Percentiles rank a stretch among this genome's conserved stretches.
phyloP scores from a whole-genome alignment of 2,329 filamentous ascomycete species.

The Sarocladium brachiariae region DNA sequence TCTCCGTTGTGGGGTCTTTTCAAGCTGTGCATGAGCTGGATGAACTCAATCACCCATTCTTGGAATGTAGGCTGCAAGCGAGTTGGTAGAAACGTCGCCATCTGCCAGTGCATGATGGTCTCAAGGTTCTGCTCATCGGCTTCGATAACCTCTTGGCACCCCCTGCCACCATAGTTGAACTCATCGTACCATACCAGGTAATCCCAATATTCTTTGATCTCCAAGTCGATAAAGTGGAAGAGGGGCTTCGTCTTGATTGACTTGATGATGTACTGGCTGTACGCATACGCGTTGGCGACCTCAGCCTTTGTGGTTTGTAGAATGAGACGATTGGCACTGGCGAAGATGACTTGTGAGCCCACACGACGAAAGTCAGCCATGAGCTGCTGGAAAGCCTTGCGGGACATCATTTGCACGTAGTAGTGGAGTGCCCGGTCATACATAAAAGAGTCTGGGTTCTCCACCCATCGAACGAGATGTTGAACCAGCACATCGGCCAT shows the following conservation, averaged over 20 bases:
- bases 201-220: constrained; percentile 99
- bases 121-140: constrained; percentile 68
- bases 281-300: constrained; percentile 93
- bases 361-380: constrained; percentile 96
- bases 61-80: constrained; percentile 80
- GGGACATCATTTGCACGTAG: constrained; percentile 98
- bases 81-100: constrained; percentile 77
- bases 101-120: constrained; percentile 97
- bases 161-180: constrained; percentile 97
- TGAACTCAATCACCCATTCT: constrained; percentile 90
- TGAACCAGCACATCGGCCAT: constrained; percentile 99
- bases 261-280: constrained; percentile 95
- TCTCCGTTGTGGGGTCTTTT: constrained; percentile 58
- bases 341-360: constrained; percentile 93
- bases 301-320: constrained; percentile 95
- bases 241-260: constrained; percentile 92
- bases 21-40: constrained; percentile 83
- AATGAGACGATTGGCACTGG: constrained; percentile 79
- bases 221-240: constrained; percentile 94
- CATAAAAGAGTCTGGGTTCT: constrained; percentile 85
- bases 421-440: constrained; percentile 93
- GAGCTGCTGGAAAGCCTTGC: constrained; percentile 92
- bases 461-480: constrained; percentile 94
- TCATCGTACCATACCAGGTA: constrained; percentile 98
- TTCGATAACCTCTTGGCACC: constrained; percentile 75